A percentile compares a stretch with the other conserved stretches of the same genome.
These are phyloP conservation scores for Cystofilobasidium bisporidii DNA, from an alignment of 768 basidiomycete genomes.

Conservation along the genomic window DNA sequence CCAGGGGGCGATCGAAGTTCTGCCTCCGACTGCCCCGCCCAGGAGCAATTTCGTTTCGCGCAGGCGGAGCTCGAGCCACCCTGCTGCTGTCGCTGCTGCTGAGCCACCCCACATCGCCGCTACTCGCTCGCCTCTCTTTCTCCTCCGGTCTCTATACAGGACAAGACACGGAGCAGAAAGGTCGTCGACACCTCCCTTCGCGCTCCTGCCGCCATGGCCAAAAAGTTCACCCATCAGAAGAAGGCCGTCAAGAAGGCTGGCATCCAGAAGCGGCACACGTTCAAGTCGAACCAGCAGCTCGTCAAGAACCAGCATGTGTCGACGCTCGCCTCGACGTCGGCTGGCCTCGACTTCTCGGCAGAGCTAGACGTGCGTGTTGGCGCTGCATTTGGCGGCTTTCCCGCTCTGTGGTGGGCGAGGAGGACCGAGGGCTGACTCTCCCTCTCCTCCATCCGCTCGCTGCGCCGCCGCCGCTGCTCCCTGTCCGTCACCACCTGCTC, in stretches of 20 bases:
- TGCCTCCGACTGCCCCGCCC: no score
- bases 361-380: constrained; percentile 14
- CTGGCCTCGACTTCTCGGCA: constrained; percentile 6
- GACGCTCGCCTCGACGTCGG: background rate
- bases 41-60: no score
- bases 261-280: constrained; percentile 15
- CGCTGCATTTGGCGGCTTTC: background rate
- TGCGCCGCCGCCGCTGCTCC: background rate
- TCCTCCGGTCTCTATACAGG: background rate
- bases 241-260: constrained; percentile 10
- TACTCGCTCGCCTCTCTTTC: no score
- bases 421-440: background rate
- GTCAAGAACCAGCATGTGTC: constrained; percentile 6
- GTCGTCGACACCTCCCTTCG: background rate
- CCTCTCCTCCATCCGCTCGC: no score
- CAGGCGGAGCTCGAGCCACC: no score
- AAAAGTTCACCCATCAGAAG: constrained; percentile 16
- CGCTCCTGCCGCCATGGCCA: background rate
- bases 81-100: no score
- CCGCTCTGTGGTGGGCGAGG: no score
- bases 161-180: background rate
- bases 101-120: no score
- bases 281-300: constrained; percentile 3
- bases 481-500: background rate
- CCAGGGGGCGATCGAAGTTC: no score